Conservation (phyloP, 2,329 filamentous ascomycete species). For the Aspergillus bombycis region DNA sequence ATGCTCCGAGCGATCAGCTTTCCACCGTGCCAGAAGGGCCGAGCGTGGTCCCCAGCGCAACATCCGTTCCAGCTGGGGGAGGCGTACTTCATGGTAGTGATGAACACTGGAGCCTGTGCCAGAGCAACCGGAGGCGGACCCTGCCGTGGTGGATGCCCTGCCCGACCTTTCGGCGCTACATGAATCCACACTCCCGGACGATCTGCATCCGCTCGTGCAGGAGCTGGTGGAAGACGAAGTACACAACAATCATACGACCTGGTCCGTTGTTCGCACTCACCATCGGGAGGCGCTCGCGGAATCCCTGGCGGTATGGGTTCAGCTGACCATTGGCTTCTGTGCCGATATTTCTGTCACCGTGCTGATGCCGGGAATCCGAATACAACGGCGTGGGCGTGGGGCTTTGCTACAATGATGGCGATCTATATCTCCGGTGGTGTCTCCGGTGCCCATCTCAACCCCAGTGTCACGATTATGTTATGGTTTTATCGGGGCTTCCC, state of each 20-base stretch:
- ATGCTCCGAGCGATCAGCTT: neutral
- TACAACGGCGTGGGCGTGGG: constrained; percentile 55
- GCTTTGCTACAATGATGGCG: constrained; percentile 56
- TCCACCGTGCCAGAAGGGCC: neutral
- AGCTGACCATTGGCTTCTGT: constrained; percentile 53
- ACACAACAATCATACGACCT: constrained; percentile 52
- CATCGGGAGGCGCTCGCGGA: constrained; percentile 59
- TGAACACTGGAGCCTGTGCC: neutral
- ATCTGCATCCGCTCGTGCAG: constrained; percentile 50
- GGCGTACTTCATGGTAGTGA: neutral
- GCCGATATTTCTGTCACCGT: constrained; percentile 52
- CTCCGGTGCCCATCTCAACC: constrained; percentile 52
- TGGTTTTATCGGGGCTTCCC: constrained; percentile 58
- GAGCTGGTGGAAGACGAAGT: constrained; percentile 51
- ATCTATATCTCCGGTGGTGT: constrained; percentile 54
- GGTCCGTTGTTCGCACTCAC: constrained; percentile 55
- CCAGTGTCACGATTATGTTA: constrained; percentile 48
- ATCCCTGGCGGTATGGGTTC: constrained; percentile 50
- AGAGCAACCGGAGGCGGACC: neutral
- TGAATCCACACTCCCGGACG: constrained; percentile 42
- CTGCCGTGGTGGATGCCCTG: neutral
- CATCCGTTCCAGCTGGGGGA: neutral
- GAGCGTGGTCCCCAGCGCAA: neutral
- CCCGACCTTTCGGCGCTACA: constrained; percentile 27
- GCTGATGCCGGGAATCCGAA: constrained; percentile 46